A percentile compares a stretch with the other conserved stretches of the same genome.
Conservation (phyloP, 1,284 basidiomycete species). For the Ustilago tritici region DNA sequence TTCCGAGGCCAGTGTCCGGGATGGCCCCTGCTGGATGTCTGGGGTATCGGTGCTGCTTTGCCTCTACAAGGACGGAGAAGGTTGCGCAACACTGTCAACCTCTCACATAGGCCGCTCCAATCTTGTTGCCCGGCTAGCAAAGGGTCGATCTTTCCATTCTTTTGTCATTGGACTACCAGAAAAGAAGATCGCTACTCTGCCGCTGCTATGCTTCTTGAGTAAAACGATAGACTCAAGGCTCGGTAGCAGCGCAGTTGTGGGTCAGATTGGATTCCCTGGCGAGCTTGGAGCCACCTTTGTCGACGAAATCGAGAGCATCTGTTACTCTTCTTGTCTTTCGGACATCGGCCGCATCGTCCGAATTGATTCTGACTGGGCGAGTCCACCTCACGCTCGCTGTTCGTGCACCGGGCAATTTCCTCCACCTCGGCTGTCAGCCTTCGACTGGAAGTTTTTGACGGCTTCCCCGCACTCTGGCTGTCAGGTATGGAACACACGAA, state of each 20-base stretch:
- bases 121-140: neutral
- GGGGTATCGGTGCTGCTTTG: neutral
- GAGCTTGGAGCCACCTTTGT: neutral
- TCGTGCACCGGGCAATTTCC: slow-evolving; percentile 33
- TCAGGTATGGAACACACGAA: neutral
- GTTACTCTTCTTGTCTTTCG: slow-evolving; percentile 21
- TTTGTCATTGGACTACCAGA: neutral
- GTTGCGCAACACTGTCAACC: neutral
- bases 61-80: no score
- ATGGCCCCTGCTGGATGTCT: neutral
- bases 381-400: neutral
- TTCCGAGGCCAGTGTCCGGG: neutral
- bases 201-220: no score
- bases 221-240: no score
- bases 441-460: neutral
- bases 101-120: neutral
- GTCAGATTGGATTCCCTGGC: slow-evolving; percentile 7
- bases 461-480: slow-evolving; percentile 36
- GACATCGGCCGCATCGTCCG: slow-evolving; percentile 43
- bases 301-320: slow-evolving; percentile 7
- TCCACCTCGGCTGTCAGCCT: slow-evolving; percentile 24
- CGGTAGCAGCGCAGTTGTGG: no score
- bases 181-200: neutral
- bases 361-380: slow-evolving; percentile 15
- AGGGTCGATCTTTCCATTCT: neutral